Base-by-base conservation (phyloP, 352 stramenopile genomes). In the Globisporangium alternatum region DNA sequence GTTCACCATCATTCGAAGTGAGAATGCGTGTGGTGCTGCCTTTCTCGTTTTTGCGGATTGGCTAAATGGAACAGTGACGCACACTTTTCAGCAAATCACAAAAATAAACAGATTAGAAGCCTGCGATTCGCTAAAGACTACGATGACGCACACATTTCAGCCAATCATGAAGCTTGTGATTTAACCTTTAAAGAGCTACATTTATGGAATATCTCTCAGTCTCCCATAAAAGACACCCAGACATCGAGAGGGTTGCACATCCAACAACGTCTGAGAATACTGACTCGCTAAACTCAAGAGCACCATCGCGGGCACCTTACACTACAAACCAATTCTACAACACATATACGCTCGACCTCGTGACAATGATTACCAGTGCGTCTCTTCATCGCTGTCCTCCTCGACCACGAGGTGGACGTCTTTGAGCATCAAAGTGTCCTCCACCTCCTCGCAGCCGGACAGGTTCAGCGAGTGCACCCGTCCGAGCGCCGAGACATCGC, bases 381-480 rank as follows among this genome's bases (percentile, higher is more conserved):
- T 9, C 33, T 39, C 33, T 39, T 39, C 33, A 9, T 39, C 33
- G 12, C 12, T 39, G 33, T 39, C 33, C 33, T 39, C 33, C 33
- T 39, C 8, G 5, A 39, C 39, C 6, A 45, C 39, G n/a, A 45
- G 2, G 13, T 45, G 78, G 10, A 81, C 63, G 6, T 39, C 49
- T 6, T 69, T 65, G 22, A 93, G 71, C 21, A 73, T 68, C 5
- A 69, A 78, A 12, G 91, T 75, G 33, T 88, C 72, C 28, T 77
- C 28, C 39, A 93, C 48, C 21, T 69, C 53, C 25, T 82, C 74
- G 51, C 84, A 90, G 25, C 83, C 63, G 10, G 70, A 84, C 9
- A 92, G 62, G 56, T 90, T 77, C 2, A 92, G 76, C 5, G 77
- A 78, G 22, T 67, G 56, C 9, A 90, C 81, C 8, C 52, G 62